These are phyloP conservation scores for Coemansia sp. DNA, from an alignment of 192 early-diverging fungal genomes.

Conservation along the genomic window DNA sequence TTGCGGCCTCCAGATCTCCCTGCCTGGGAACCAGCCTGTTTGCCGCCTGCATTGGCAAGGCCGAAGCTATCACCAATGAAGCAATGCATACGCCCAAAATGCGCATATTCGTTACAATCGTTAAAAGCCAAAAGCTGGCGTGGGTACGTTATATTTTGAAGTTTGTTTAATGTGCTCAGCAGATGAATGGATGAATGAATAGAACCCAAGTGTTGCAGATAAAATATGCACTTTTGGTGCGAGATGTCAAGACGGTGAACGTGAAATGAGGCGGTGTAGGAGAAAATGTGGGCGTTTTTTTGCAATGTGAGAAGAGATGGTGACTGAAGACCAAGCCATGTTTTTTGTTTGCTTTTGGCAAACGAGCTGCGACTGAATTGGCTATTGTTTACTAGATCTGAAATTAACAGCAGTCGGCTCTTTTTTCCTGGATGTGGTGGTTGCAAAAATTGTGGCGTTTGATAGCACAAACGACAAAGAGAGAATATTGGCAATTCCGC, in stretches of 20 bases:
- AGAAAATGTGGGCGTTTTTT: background rate
- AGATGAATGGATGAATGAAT: conserved; percentile 1
- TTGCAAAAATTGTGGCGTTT: background rate
- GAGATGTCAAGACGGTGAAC: background rate
- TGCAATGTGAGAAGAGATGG: background rate
- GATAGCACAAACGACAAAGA: background rate
- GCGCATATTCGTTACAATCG: conserved; percentile 32
- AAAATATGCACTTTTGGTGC: background rate
- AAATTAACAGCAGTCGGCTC: background rate
- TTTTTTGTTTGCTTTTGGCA: background rate
- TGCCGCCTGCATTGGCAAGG: conserved; percentile 15
- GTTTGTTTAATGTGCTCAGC: background rate
- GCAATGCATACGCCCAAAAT: conserved; percentile 27
- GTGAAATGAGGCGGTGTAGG: background rate
- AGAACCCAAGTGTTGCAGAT: background rate
- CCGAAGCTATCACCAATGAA: conserved; percentile 21
- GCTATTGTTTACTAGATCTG: background rate
- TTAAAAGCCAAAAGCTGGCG: background rate
- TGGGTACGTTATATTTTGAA: conserved; percentile 1
- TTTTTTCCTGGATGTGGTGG: background rate
- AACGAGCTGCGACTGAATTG: background rate
- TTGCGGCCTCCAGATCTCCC: conserved; percentile 21
- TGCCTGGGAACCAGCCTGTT: conserved; percentile 9
- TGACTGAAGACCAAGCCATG: background rate
- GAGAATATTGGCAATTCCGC: background rate